Conservation (phyloP, 768 basidiomycete genomes). For the Panaeolus papilionaceus region DNA sequence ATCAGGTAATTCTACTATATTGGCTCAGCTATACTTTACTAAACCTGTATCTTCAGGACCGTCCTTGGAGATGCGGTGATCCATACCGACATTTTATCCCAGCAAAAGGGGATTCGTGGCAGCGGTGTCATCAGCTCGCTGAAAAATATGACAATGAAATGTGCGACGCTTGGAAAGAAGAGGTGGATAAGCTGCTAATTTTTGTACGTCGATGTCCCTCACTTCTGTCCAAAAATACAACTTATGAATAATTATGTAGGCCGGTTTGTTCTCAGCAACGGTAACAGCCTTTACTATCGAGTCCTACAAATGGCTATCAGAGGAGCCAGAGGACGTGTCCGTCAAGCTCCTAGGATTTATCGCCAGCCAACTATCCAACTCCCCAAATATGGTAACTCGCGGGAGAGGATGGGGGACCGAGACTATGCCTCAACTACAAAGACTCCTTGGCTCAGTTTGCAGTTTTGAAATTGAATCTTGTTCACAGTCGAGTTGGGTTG, state of each 20-base stretch:
- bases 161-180: constrained; percentile 38
- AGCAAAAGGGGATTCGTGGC: constrained; percentile 31
- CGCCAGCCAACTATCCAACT: constrained; percentile 23
- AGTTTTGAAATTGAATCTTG: no score
- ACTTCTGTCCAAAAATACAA: background rate
- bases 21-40: background rate
- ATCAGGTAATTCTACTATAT: constrained; percentile 16
- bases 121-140: constrained; percentile 30
- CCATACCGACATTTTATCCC: constrained; percentile 27
- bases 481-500: no score
- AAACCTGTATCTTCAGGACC: constrained; percentile 14
- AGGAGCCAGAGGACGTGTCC: constrained; percentile 28
- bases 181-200: constrained; percentile 37
- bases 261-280: constrained; percentile 35
- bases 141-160: constrained; percentile 36
- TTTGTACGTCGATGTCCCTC: constrained; percentile 28
- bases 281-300: constrained; percentile 34
- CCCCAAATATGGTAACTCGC: no score
- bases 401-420: no score
- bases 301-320: constrained; percentile 35
- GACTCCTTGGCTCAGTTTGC: no score
- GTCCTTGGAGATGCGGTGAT: constrained; percentile 31
- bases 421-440: no score
- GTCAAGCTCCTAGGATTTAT: constrained; percentile 27
- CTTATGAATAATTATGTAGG: constrained; percentile 19